A percentile compares a stretch with the other conserved stretches of the same genome.
Conservation (phyloP, 805 yeast genomes). For the Wickerhamomyces kurtzmanii region DNA sequence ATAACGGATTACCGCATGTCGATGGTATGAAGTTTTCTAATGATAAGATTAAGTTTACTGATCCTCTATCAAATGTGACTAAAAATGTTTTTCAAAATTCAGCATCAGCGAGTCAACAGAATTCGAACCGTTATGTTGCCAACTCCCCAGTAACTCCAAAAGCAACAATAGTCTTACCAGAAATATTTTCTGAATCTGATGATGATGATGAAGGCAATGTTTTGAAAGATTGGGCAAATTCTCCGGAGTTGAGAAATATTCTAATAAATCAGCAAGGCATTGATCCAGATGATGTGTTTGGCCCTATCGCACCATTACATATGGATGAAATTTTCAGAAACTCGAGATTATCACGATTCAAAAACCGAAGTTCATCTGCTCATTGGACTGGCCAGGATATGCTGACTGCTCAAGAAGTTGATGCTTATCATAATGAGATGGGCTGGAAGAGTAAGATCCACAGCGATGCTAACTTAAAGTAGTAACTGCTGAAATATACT, state of each 20-base stretch:
- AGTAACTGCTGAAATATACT: no score
- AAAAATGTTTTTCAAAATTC: constrained; percentile 3
- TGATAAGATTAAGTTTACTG: constrained; percentile 18
- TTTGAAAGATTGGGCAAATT: constrained; percentile 51
- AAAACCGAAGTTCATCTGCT: constrained; percentile 42
- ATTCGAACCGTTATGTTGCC: neutral
- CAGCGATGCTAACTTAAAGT: no score
- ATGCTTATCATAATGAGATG: constrained; percentile 35
- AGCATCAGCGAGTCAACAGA: neutral
- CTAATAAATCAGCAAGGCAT: constrained; percentile 36
- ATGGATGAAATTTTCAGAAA: constrained; percentile 58
- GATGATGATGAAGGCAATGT: constrained; percentile 39
- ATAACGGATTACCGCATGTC: constrained; percentile 13
- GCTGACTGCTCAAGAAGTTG: constrained; percentile 34
- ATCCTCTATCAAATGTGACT: constrained; percentile 1
- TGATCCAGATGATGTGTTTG: constrained; percentile 65
- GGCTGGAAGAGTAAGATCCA: constrained; percentile 20
- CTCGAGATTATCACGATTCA: constrained; percentile 37
- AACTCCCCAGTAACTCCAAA: constrained; percentile 10
- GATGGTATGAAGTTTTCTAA: constrained; percentile 22
- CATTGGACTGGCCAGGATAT: constrained; percentile 37
- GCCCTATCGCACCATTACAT: constrained; percentile 59
- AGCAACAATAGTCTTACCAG: constrained; percentile 25
- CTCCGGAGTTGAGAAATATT: constrained; percentile 41
- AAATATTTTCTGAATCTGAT: constrained; percentile 41